phyloP scores from a whole-genome alignment of 345 rosid species.

The Raphanus sativus region DNA sequence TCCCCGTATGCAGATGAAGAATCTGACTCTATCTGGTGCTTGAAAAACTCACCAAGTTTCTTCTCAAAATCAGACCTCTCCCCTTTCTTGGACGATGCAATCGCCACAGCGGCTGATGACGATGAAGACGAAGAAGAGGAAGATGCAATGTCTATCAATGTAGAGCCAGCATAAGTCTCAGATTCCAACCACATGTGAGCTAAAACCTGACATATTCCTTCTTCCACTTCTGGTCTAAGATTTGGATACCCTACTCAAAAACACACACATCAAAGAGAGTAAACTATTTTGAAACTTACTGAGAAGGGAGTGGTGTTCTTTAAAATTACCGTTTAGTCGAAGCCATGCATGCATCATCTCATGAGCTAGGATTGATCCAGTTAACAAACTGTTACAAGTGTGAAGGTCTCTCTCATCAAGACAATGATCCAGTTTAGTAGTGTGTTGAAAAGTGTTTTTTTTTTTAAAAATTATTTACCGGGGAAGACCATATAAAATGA shows the following conservation, averaged over 20 bases:
- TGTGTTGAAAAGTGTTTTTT: neutral
- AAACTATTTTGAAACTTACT: neutral
- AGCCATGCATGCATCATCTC: conserved; percentile 99
- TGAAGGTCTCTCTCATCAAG: conserved; percentile 7
- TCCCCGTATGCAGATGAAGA: conserved; percentile 83
- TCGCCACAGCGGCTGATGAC: conserved; percentile 45
- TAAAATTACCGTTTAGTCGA: conserved; percentile 72
- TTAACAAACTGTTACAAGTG: conserved; percentile 63
- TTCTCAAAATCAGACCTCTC: conserved; percentile 85
- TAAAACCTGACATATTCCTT: conserved; percentile 95
- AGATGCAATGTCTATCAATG: conserved; percentile 45
- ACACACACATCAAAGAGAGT: conserved; percentile 5
- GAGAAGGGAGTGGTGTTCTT: neutral
- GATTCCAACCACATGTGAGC: conserved; percentile 98
- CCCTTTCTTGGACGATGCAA: conserved; percentile 78
- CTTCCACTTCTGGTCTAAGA: conserved; percentile 92
- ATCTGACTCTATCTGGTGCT: conserved; percentile 87
- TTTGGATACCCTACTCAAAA: conserved; percentile 66
- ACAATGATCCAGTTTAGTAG: neutral
- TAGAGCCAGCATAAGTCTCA: conserved; percentile 54
- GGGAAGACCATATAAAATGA: conserved; percentile 88
- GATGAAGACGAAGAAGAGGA: conserved; percentile 46
- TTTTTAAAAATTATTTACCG: conserved; percentile 61
- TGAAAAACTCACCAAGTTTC: conserved; percentile 82
- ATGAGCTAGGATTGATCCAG: conserved; percentile 96